Base-by-base conservation (phyloP, 2,329 filamentous ascomycete species). In the Pseudocercospora cruenta region DNA sequence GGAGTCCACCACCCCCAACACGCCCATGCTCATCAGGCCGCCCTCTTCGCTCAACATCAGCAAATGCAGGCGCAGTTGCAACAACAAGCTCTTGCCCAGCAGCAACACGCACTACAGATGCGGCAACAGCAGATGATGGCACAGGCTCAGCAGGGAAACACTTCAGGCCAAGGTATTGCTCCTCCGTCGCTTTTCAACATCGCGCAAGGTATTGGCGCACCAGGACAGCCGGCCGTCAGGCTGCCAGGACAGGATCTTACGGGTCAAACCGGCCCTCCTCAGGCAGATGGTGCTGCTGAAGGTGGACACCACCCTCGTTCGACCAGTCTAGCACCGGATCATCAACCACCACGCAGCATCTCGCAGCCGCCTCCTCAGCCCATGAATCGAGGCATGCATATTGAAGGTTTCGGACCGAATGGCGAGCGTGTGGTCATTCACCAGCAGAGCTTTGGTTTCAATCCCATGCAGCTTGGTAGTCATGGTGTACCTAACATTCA, bases 371-470 rank as follows among this genome's bases (percentile, higher is more conserved):
- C 51, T n/a, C 66, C 67, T 9, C 71, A 69, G 1, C 45, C 68
- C 31, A 68, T 68, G 49, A 69, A 71, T 26, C 71, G 71, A 53
- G 74, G 73, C 31, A 71, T 75, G 60, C 70, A 75, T 62, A 60
- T 76, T 10, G 66, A 75, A 58, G 75, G 74, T 19, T 65, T 71
- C 21, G 70, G 72, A 14, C 73, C 72, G 2, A 71, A 74, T 59
- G 75, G 75, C 12, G 70, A 76, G 47, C 71, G 71, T 1, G 70
- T 76, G 31, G 68, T 71, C n/a, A 70, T 76, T 28, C 74, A 75
- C 57, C 75, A 74, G 19, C 72, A 74, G 28, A 72, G 28, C 58
- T 21, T 51, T n/a, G 51, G 22, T 39, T 26, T 54, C 39, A 58
- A 63, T 58, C 60, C 58, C 16, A 49, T 57, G 47, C 67, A 64